Evolutionary conservation across 495 filamentous ascomycete genomes (phyloP), one percentile per base, ranked within the genome.

Genomic region (Daldinia childiae): DNA sequence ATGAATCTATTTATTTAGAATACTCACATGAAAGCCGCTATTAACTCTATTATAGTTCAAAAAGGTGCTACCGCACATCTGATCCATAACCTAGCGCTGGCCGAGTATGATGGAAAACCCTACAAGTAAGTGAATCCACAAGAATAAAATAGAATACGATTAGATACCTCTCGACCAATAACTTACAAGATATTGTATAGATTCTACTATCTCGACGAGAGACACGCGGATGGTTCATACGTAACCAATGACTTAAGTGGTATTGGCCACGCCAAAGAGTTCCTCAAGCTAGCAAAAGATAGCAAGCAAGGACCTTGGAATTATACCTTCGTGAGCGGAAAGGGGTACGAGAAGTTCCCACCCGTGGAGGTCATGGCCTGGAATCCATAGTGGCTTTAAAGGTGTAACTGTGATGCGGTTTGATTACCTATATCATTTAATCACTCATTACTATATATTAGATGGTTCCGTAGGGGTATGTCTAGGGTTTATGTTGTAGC

Each of bases 191-290:
- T 17, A 21, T 66, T 39, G 19, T 27, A 19, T 65, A 83, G 82
- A 41, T 84, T 83, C 64, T 81, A 79, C 36, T 84, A 81, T 50
- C 72, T 69, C 15, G 81, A 83, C 65, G 79, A 84, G 60, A 79
- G 82, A 21, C 52, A 63, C n/a, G 66, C 29, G 43, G 73, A 80
- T 54, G 82, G 82, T 11, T 64, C 45, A 12, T 60, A 64, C 11
- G 78, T 76, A 29, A 64, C 62, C 6, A 24, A 24, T 21, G 79
- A 61, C 8, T 41, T 82, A 24, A 75, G 72, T 48, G 81, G 76
- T 3, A 50, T 43, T 29, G 78, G 74, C 0, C 80, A 83, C 68
- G 82, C 70, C 4, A 64, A 77, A 2, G 69, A 74, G 14, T 83
- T 79, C 59, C 59, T 74, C 0, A 43, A 79, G 19, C 62, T 84